A percentile compares a stretch with the other conserved stretches of the same genome.
Conservation (phyloP, 2,329 filamentous ascomycete genomes). For the Karstenula rhodostoma region DNA sequence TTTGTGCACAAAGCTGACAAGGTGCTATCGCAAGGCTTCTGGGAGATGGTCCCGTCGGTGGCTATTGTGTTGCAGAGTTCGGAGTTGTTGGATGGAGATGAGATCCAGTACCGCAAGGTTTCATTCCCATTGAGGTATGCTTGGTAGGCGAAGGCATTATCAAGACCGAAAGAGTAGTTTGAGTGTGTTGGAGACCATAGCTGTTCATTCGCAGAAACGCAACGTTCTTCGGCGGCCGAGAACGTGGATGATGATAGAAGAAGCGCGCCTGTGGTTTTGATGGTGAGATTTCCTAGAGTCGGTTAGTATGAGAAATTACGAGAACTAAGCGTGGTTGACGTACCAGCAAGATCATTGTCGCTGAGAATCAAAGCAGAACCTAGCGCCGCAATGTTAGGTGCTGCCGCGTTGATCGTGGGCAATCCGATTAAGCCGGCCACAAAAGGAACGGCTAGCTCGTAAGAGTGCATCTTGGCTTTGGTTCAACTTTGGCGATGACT, state of each 20-base stretch:
- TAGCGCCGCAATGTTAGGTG: slow-evolving; percentile 1
- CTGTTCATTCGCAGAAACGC: slow-evolving; percentile 11
- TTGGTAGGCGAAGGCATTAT: slow-evolving; percentile 14
- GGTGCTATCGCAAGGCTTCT: not conserved
- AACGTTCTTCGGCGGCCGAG: not conserved
- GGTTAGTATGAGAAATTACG: not conserved
- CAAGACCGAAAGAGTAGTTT: slow-evolving; percentile 10
- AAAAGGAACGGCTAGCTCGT: not conserved
- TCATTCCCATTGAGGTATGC: slow-evolving; percentile 12
- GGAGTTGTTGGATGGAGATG: not conserved
- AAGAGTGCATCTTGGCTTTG: not conserved
- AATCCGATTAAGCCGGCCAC: slow-evolving; percentile 4
- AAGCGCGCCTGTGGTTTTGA: slow-evolving; percentile 9
- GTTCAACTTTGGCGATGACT: not conserved
- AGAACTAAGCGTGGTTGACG: not conserved
- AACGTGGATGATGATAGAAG: slow-evolving; percentile 10
- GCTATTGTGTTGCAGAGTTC: slow-evolving; percentile 14
- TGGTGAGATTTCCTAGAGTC: slow-evolving; percentile 11
- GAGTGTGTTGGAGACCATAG: slow-evolving; percentile 13
- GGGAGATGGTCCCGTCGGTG: slow-evolving; percentile 10
- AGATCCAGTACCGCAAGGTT: slow-evolving; percentile 13
- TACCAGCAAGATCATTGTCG: slow-evolving; percentile 14
- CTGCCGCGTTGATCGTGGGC: not conserved
- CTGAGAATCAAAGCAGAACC: slow-evolving; percentile 6
- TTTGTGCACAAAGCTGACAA: slow-evolving; percentile 21